Conservation (phyloP, 495 filamentous ascomycete genomes). For the Talaromyces stipitatus region DNA sequence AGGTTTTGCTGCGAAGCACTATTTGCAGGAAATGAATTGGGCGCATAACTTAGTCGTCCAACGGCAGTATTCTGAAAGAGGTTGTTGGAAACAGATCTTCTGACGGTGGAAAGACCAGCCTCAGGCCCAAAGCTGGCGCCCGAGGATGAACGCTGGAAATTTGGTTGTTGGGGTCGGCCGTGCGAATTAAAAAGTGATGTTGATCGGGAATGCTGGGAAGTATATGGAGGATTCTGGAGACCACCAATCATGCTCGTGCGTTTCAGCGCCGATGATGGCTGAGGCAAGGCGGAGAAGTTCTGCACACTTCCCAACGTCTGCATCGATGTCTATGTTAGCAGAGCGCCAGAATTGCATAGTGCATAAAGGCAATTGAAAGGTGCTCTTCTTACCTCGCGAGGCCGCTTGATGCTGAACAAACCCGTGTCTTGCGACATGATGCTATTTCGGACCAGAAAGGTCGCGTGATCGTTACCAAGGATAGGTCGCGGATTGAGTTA, state of each 20-base stretch:
- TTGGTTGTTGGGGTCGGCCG: constrained; percentile 74
- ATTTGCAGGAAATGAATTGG: constrained; percentile 46
- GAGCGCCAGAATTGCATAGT: constrained; percentile 2
- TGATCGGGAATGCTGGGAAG: constrained; percentile 66
- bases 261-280: constrained; percentile 92
- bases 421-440: constrained; percentile 71
- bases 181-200: constrained; percentile 83
- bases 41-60: constrained; percentile 64
- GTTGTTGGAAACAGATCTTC: constrained; percentile 71
- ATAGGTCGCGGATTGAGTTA: not conserved
- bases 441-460: constrained; percentile 8
- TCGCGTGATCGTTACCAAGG: not conserved
- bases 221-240: constrained; percentile 53
- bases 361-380: constrained; percentile 1
- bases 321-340: constrained; percentile 10
- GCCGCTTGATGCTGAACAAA: constrained; percentile 64
- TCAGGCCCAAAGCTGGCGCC: constrained; percentile 64
- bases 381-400: constrained; percentile 54
- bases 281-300: constrained; percentile 73
- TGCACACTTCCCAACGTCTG: constrained; percentile 75
- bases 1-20: constrained; percentile 26
- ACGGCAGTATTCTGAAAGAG: constrained; percentile 54
- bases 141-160: constrained; percentile 77
- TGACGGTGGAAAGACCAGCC: constrained; percentile 73
- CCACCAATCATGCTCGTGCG: constrained; percentile 77